phyloP scores from a whole-genome alignment of 1,284 basidiomycete species.

The Ceratobasidium theobromae region DNA sequence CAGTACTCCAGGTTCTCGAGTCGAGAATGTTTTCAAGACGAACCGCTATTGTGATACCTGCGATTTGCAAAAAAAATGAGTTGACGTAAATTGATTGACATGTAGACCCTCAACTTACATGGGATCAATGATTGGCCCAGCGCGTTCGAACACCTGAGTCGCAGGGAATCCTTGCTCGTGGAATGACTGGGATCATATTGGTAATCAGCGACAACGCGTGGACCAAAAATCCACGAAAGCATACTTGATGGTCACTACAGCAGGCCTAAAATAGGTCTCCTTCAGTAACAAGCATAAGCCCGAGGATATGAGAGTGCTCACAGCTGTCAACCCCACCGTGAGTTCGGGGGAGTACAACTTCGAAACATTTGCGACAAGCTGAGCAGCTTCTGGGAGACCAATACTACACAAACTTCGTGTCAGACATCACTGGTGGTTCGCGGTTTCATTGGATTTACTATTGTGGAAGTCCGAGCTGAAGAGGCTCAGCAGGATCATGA shows the following conservation, averaged over 20 bases:
- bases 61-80: not conserved
- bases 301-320: not conserved
- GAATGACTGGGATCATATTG: constrained; percentile 55
- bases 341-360: constrained; percentile 79
- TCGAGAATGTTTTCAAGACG: not conserved
- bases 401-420: constrained; percentile 54
- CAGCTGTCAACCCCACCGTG: constrained; percentile 67
- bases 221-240: not conserved
- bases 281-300: not conserved
- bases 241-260: constrained; percentile 81
- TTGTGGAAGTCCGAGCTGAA: constrained; percentile 72
- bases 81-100: constrained; percentile 47
- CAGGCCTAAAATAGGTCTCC: constrained; percentile 51
- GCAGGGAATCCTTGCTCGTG: constrained; percentile 78
- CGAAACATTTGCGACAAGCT: constrained; percentile 72
- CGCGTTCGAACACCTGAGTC: constrained; percentile 80
- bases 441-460: constrained; percentile 38
- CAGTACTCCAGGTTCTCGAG: not conserved
- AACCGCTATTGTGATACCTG: constrained; percentile 25
- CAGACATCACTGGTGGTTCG: not conserved
- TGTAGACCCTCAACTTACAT: constrained; percentile 64
- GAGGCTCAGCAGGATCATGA: constrained; percentile 68
- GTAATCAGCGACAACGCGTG: not conserved
- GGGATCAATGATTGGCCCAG: constrained; percentile 78
- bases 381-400: constrained; percentile 71